Base-by-base conservation (phyloP, 345 rosid species). In the Moringa oleifera region DNA sequence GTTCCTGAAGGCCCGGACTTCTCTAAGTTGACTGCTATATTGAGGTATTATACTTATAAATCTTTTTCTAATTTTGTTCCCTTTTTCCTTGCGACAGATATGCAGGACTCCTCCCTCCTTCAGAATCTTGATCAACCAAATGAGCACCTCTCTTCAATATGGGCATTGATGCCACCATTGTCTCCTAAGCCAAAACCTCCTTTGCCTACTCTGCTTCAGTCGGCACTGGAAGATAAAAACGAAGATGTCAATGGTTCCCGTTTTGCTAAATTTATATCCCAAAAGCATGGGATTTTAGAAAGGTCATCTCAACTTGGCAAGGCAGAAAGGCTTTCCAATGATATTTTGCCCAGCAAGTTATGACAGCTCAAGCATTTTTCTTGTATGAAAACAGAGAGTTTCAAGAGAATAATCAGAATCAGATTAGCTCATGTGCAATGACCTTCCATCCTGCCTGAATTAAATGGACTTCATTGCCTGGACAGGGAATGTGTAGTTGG, bases 101-200 rank as follows among this genome's bases (percentile, higher is more conserved):
- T 79, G 89, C 62, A 55, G 55, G 79, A 83, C 37, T 25, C 68
- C 36, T 71, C 80, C 22, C 64, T 76, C 59, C 80, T 90, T 50
- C 78, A 83, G 70, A 66, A 75, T 73, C 87, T 93, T 19, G 96
- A 87, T 71, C 81, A 65, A 60, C 90, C 90, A 37, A 75, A 86
- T 55, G 70, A 85, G 51, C 71, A 80, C 33, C 85, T 90, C 25
- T 80, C 91, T 20, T 79, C 86, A 1, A 74, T 90, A 25, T 87
- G 98, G 97, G 89, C 89, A n/a, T 70, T 90, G 79, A 79, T 87
- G 83, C 89, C 95, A 15, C 80, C 87, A 7, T 71, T 85, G 45
- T 63, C 93, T 62, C 85, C 88, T 16, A 78, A 80, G 80, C 80
- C 71, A 33, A 73, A 56, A 25, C 87, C 86, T 59, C 64, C 70